A percentile compares a stretch with the other conserved stretches of the same genome.
Conservation (phyloP, 768 basidiomycete species). For the Myochromella boudieri region DNA sequence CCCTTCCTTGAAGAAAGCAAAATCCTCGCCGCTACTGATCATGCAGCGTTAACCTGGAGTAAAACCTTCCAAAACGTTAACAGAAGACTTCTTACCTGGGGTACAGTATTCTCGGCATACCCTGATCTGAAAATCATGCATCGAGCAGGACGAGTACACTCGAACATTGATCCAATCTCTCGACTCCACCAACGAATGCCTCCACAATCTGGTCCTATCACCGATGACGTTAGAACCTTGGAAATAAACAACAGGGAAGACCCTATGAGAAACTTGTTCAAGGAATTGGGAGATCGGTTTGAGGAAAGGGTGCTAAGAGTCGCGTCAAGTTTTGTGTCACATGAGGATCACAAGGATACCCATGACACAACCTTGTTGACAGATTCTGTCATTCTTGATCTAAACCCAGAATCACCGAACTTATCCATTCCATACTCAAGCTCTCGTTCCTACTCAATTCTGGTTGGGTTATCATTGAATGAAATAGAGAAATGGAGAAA, state of each 20-base stretch:
- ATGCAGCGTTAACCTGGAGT: constrained; percentile 36
- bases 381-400: neutral
- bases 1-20: constrained; percentile 33
- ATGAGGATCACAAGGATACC: neutral
- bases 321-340: neutral
- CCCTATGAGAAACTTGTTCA: neutral
- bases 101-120: constrained; percentile 33
- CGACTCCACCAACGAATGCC: neutral
- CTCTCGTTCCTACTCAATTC: neutral
- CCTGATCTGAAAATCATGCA: constrained; percentile 35
- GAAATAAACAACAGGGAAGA: neutral
- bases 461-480: neutral
- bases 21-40: constrained; percentile 28
- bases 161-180: constrained; percentile 33
- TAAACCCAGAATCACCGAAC: neutral
- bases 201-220: neutral
- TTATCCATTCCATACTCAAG: neutral
- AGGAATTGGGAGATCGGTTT: neutral
- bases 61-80: constrained; percentile 38
- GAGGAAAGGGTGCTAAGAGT: neutral
- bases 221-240: neutral
- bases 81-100: constrained; percentile 33
- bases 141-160: constrained; percentile 36
- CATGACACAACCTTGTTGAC: neutral
- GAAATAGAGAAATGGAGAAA: neutral